These are phyloP conservation scores for Saturnispora halmiae DNA, from an alignment of 805 yeast species.

Conservation along the genomic window DNA sequence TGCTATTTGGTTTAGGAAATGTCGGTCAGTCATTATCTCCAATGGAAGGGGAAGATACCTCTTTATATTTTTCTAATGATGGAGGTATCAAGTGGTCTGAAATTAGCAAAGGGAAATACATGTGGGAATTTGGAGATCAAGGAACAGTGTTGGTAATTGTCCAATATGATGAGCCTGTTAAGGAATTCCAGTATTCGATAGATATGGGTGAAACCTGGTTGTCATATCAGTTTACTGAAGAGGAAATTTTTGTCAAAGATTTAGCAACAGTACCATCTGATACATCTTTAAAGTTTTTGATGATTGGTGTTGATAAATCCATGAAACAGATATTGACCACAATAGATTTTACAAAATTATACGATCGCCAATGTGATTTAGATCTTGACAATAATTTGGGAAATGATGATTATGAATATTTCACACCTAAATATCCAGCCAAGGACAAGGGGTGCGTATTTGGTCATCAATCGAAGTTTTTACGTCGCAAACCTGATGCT, in stretches of 20 bases:
- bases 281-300: conserved; percentile 68
- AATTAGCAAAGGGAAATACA: conserved; percentile 58
- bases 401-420: conserved; percentile 51
- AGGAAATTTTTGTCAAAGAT: conserved; percentile 51
- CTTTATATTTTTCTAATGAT: conserved; percentile 76
- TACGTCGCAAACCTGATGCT: conserved; percentile 45
- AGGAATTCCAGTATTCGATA: conserved; percentile 52
- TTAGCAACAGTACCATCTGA: conserved; percentile 88
- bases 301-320: conserved; percentile 44
- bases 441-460: conserved; percentile 49
- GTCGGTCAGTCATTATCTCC: conserved; percentile 56
- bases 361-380: conserved; percentile 46
- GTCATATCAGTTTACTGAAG: conserved; percentile 52
- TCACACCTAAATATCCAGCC: conserved; percentile 52
- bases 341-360: conserved; percentile 48
- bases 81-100: conserved; percentile 89
- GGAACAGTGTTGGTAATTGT: conserved; percentile 80
- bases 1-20: conserved; percentile 87
- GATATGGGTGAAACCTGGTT: conserved; percentile 79
- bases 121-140: conserved; percentile 96
- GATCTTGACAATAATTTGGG: conserved; percentile 28
- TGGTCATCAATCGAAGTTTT: conserved; percentile 58
- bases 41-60: conserved; percentile 35
- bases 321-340: conserved; percentile 30
- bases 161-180: conserved; percentile 46